A percentile compares a stretch with the other conserved stretches of the same genome.
Conservation (phyloP, 257 asterid genomes). For the Capsicum pubescens region DNA sequence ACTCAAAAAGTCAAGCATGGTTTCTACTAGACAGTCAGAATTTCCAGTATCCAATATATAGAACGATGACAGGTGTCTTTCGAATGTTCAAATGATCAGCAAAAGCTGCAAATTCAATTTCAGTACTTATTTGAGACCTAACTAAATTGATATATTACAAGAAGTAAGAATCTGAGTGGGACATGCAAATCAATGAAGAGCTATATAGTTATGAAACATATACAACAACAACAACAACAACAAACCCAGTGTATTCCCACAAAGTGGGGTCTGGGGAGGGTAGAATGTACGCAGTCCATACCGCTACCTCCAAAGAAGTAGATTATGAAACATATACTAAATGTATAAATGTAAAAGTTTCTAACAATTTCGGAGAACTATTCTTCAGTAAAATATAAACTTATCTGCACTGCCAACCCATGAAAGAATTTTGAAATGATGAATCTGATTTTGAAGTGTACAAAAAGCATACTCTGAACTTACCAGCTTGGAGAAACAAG, state of each 20-base stretch:
- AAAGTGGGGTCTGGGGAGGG: no score
- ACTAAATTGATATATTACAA: not conserved
- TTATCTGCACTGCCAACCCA: not conserved
- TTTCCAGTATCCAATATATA: not conserved
- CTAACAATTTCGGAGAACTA: not conserved
- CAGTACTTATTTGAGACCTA: not conserved
- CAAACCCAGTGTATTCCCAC: no score
- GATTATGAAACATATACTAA: no score
- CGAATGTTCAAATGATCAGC: not conserved
- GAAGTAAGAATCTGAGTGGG: not conserved
- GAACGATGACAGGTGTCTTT: not conserved
- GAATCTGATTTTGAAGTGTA: not conserved
- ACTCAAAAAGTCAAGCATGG: not conserved
- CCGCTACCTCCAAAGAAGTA: no score
- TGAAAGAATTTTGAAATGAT: not conserved
- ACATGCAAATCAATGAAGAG: not conserved
- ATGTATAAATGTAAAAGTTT: not conserved
- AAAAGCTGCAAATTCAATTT: not conserved
- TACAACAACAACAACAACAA: no score
- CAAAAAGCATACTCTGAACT: slow-evolving; percentile 15
- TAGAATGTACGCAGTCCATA: no score
- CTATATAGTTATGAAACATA: not conserved
- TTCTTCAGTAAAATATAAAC: not conserved
- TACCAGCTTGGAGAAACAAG: slow-evolving; percentile 91
- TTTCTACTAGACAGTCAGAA: not conserved